Evolutionary conservation across 2,329 filamentous ascomycete genomes (phyloP), one percentile per base, ranked within the genome.

Genomic region (Epichloe amarillans): DNA sequence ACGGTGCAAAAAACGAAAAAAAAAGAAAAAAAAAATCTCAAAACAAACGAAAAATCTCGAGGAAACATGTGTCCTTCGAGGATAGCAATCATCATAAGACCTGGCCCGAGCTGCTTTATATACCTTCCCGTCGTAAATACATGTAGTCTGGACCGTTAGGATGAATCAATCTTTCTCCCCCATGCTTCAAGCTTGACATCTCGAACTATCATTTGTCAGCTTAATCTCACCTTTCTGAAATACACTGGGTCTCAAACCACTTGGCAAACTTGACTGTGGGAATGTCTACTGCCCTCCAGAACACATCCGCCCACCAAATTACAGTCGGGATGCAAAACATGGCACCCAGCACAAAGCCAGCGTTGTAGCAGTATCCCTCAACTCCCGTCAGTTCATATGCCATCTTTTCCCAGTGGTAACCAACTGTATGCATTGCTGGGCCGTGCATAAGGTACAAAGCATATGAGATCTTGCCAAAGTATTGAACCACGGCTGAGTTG

Each of bases 371-470:
- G 47, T 60, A 56, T 15, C 68, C 70, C 49, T 76, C 72, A 4
- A 64, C 64, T 5, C 76, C 76, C 0, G 71, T 77, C 38, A 74
- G 40, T 12, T 62, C 60, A 62, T 72, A 79, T 1, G 68, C 72
- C 64, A 70, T 69, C 36, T 67, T 68, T 58, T 79, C 69, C 52
- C 72, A 70, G 36, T 70, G 66, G 56, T 78, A 80, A 11, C 77
- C 77, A 17, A 74, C 57, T 2, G 71, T 71, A 56, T 79, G 76
- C 58, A 75, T 69, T 2, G 74, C 69, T 3, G 76, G 74, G 0
- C 77, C 76, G 59, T 83, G 79, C 67, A 81, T 74, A 14, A 83
- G 70, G 61, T 83, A 83, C 26, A 83, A 60, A 47, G 76, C 73
- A 59, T 79, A 83, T 49, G 76, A 80, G 56, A 82, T 74, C 59